A percentile compares a stretch with the other conserved stretches of the same genome.
Conservation (phyloP, 345 rosid genomes). For the Syzygium aromaticum region DNA sequence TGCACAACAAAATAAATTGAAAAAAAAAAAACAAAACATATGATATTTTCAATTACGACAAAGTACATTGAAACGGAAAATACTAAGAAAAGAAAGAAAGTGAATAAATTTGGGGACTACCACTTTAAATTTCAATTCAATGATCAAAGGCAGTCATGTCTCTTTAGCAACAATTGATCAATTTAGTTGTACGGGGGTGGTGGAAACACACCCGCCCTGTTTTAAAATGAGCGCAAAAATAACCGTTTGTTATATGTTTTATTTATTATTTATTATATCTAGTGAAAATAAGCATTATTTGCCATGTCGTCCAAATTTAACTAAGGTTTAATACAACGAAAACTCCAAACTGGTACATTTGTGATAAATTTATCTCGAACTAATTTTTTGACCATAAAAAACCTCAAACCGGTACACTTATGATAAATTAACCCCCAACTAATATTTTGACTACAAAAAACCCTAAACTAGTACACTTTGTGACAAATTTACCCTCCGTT, state of each 20-base stretch:
- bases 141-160: neutral
- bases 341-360: too few species aligned
- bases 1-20: neutral
- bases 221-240: neutral
- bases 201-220: neutral
- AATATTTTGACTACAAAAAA: too few species aligned
- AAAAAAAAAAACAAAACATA: neutral
- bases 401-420: too few species aligned
- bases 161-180: neutral
- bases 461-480: too few species aligned
- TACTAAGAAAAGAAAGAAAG: neutral
- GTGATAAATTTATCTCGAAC: too few species aligned
- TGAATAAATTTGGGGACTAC: neutral
- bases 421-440: too few species aligned
- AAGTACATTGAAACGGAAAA: neutral
- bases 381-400: too few species aligned
- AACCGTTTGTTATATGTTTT: neutral
- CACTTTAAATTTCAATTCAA: neutral
- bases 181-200: too few species aligned
- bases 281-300: neutral
- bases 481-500: too few species aligned
- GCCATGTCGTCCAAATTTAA: neutral
- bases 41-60: neutral
- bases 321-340: too few species aligned
- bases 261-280: too few species aligned